These are phyloP conservation scores for Neofusicoccum cordaticola DNA, from an alignment of 2,329 filamentous ascomycete species.

Conservation along the genomic window DNA sequence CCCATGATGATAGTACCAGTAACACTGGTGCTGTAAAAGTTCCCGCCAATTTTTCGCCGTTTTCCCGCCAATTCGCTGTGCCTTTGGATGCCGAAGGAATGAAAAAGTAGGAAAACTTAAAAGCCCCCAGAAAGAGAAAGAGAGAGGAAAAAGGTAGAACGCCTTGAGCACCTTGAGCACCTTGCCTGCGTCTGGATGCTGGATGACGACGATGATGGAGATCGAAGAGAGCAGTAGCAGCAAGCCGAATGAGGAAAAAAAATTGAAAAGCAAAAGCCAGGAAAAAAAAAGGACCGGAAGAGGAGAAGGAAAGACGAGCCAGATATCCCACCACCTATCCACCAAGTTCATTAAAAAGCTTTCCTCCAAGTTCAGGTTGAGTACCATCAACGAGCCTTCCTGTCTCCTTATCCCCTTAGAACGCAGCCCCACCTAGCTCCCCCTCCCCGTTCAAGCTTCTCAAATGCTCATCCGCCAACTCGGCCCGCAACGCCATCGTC, in stretches of 20 bases:
- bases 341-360: not conserved
- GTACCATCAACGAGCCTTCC: not conserved
- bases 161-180: too few relatives aligned
- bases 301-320: not conserved
- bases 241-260: not conserved
- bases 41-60: too few relatives aligned
- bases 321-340: not conserved
- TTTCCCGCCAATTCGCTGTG: too few relatives aligned
- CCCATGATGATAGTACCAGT: too few relatives aligned
- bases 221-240: too few relatives aligned
- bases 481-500: constrained; percentile 43
- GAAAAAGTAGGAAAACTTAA: too few relatives aligned
- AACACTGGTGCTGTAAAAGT: too few relatives aligned
- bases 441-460: constrained; percentile 40
- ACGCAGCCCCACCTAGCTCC: constrained; percentile 37
- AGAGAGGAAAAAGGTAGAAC: too few relatives aligned
- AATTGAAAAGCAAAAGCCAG: not conserved
- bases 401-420: constrained; percentile 20
- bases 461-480: constrained; percentile 48
- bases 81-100: too few relatives aligned
- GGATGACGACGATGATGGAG: too few relatives aligned
- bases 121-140: too few relatives aligned
- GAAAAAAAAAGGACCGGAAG: not conserved
- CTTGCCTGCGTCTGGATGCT: too few relatives aligned
- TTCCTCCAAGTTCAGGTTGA: not conserved